Evolutionary conservation across 1,284 basidiomycete species (phyloP), one percentile per base, ranked within the genome.

Genomic region (Melampsora larici-populina): DNA sequence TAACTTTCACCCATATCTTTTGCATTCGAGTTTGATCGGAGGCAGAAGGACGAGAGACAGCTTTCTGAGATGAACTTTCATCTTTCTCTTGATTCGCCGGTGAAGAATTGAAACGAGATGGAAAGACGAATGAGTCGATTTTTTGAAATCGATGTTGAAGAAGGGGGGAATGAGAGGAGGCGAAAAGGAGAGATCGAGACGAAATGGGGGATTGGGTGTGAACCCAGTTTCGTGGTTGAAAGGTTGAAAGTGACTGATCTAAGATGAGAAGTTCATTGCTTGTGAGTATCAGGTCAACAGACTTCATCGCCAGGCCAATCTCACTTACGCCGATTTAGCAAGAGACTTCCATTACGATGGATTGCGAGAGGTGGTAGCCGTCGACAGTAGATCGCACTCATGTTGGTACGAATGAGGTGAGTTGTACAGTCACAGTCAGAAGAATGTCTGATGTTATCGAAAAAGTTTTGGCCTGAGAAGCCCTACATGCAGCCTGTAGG

Each of bases 1-100:
- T 99, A 81, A 98, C 90, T 82, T 90, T 92, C 81, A 90, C 91
- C 96, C 96, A 98, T 11, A 84, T 79, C 33, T 83, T 82, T 60
- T 78, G 75, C n/a, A 78, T 18, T 26, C 49, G 68, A 46, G 51
- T 70, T 40, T 55, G 51, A 55, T 55, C 51, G 5, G 51, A 55
- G 17, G 51, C 51, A 21, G 51, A 24, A 6, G 51, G 51, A 26
- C 24, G n/a, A 63, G 62, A 63, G 7, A 63, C 24, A 63, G 62
- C n/a, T 63, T 63, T 63, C 62, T 55, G 51, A 55, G 51, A 55
- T 36, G 36, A 36, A 15, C 51, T 24, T 18, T 55, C 51, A 55
- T 55, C 51, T 55, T 55, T 55, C 13, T 55, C 51, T 24, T 18
- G 51, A 18, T 24, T 24, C 4, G 51, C 51, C 3, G 51, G 24